phyloP scores from a whole-genome alignment of 257 asterid species.

The Lavandula angustifolia region DNA sequence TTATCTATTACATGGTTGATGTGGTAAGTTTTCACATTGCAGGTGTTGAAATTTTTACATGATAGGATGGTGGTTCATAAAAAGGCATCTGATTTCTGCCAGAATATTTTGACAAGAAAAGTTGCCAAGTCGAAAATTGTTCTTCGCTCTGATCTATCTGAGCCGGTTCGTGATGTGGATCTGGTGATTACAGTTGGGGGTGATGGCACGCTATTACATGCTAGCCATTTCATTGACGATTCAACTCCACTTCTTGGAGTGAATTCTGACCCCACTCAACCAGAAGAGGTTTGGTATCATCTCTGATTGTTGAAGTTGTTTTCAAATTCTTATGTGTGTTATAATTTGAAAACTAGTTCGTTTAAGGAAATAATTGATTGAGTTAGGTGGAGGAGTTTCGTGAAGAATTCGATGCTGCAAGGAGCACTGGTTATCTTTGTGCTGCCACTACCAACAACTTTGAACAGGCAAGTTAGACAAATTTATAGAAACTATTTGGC shows the following conservation, averaged over 20 bases:
- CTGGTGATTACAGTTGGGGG: constrained; percentile 74
- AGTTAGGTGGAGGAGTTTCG: constrained; percentile 52
- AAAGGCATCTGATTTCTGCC: constrained; percentile 55
- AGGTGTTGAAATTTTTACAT: constrained; percentile 53
- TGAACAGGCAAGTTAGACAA: constrained; percentile 48
- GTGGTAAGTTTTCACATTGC: constrained; percentile 30
- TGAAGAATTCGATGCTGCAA: constrained; percentile 69
- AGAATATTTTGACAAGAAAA: constrained; percentile 54
- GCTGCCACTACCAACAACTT: constrained; percentile 64
- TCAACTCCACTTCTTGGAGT: constrained; percentile 74
- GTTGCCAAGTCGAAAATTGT: constrained; percentile 44
- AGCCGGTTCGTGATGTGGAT: constrained; percentile 60
- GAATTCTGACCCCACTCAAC: constrained; percentile 76
- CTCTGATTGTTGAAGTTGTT: constrained; percentile 11
- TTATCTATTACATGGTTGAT: neutral
- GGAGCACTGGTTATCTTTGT: constrained; percentile 86
- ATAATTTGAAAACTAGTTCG: neutral
- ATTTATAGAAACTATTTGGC: constrained; percentile 9
- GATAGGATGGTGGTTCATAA: constrained; percentile 58
- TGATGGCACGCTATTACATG: constrained; percentile 71
- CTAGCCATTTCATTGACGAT: constrained; percentile 68
- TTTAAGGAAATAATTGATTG: constrained; percentile 27
- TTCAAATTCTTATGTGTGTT: neutral
- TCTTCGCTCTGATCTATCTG: constrained; percentile 48
- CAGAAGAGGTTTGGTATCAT: constrained; percentile 54